phyloP scores from a whole-genome alignment of 306 rosid species.

The Senna siamea region DNA sequence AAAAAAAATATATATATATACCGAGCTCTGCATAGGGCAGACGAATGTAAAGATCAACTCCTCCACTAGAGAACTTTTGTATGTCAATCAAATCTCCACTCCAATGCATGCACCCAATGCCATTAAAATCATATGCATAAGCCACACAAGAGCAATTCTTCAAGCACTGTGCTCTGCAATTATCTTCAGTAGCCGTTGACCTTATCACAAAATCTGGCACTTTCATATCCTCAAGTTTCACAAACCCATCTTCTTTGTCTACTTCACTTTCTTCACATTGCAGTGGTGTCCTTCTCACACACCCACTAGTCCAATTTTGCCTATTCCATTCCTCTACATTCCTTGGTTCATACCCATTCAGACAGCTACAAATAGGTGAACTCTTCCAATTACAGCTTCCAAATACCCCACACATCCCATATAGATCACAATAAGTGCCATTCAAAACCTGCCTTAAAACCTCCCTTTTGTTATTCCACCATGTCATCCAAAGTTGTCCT shows the following conservation, averaged over 20 bases:
- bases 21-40: conserved; percentile 32
- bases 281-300: not conserved
- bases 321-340: conserved; percentile 34
- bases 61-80: conserved; percentile 1
- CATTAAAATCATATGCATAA: conserved; percentile 1
- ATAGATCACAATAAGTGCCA: conserved; percentile 26
- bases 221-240: not conserved
- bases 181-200: not conserved
- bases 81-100: not conserved
- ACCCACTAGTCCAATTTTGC: not conserved
- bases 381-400: conserved; percentile 17
- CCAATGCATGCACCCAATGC: conserved; percentile 28
- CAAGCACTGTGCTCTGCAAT: conserved; percentile 8
- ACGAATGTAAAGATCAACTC: conserved; percentile 26
- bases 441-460: not conserved
- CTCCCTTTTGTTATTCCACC: not conserved
- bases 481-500: not conserved
- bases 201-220: not conserved
- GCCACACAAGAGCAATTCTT: conserved; percentile 27
- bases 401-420: conserved; percentile 6
- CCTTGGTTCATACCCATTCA: conserved; percentile 41
- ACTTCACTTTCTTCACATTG: not conserved
- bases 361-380: conserved; percentile 39
- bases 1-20: not conserved
- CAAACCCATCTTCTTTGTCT: not conserved